phyloP scores from a whole-genome alignment of 2,329 filamentous ascomycete species.

The Hypomyces rosellus region DNA sequence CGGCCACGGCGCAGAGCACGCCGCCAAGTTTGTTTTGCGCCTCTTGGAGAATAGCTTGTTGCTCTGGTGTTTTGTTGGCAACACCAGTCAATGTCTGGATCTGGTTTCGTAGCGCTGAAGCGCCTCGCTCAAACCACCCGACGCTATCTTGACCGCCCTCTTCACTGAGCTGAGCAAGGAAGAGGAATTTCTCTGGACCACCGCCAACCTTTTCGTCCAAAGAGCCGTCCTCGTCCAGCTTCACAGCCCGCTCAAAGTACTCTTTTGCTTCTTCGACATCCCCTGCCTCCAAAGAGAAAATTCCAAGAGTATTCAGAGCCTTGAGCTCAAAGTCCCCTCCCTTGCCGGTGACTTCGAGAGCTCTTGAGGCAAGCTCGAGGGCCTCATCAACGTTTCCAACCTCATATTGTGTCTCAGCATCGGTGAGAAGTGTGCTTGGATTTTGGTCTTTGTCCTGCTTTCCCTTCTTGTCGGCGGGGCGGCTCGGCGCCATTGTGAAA shows the following conservation, averaged over 20 bases:
- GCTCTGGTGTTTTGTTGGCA: slow-evolving; percentile 30
- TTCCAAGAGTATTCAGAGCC: slow-evolving; percentile 69
- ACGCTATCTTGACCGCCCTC: slow-evolving; percentile 62
- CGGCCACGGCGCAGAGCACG: slow-evolving; percentile 87
- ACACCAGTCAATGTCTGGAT: slow-evolving; percentile 57
- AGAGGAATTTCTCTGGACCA: slow-evolving; percentile 89
- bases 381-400: slow-evolving; percentile 38
- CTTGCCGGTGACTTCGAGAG: slow-evolving; percentile 37
- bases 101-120: slow-evolving; percentile 63
- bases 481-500: slow-evolving; percentile 34
- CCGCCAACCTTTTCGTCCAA: slow-evolving; percentile 67
- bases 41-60: slow-evolving; percentile 47
- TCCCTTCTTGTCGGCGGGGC: slow-evolving; percentile 31
- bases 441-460: slow-evolving; percentile 25
- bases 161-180: slow-evolving; percentile 83
- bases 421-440: slow-evolving; percentile 27
- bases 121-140: slow-evolving; percentile 63
- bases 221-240: slow-evolving; percentile 69
- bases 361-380: slow-evolving; percentile 34
- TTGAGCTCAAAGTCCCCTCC: slow-evolving; percentile 50
- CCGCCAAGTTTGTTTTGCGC: slow-evolving; percentile 79
- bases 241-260: slow-evolving; percentile 67
- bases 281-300: slow-evolving; percentile 76
- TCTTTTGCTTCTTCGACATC: slow-evolving; percentile 68
- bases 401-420: slow-evolving; percentile 36